Evolutionary conservation across 139 green algal species (phyloP), one percentile per base, ranked within the genome.

Genomic region (Ettlia oleoabundans): DNA sequence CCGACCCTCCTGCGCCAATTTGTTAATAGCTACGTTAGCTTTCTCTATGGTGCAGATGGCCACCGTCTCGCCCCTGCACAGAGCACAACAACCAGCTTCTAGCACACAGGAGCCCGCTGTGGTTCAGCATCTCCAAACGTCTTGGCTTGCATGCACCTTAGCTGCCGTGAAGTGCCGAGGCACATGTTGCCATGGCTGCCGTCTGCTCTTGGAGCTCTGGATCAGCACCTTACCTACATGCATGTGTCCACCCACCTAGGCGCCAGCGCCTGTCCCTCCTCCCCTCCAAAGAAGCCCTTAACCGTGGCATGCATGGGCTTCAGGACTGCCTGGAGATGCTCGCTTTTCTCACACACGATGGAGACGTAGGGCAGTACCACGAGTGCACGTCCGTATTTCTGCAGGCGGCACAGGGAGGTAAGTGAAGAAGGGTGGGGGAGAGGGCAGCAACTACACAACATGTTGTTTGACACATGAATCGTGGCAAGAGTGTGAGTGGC

Each of bases 1-100:
- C 38, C 73, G 52, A 1, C 82, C 77, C 76, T 89, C 86, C 64
- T 83, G 61, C 7, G 81, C 43, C 35, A 93, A 75, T 30, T 35
- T 55, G 66, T 88, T 91, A 40, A 95, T 87, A 3, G 90, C 47
- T 10, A 76, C 64, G 53, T 96, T 95, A 42, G 93, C 93, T 82
- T 96, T 96, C 88, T 96, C 93, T 1, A 96, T 93, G 37, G 93
- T 96, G 87, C 89, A 95, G 62, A 96, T 87, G 51, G 82, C 88
- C 43, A 97, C 90, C 58, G 94, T 90, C 7, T 91, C 68, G 74
- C 80, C 81, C 53, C 84, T 91, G 87, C 33, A 35, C 3, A 30
- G 10, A 13, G 41, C 28, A 53, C 2, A 28, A n/a, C 1, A 55
- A 18, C 5, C n/a, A n/a, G n/a, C n/a, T n/a, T n/a, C 7, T 1